A percentile compares a stretch with the other conserved stretches of the same genome.
Conservation (phyloP, 2,329 filamentous ascomycete genomes). For the Neofusicoccum sp. region DNA sequence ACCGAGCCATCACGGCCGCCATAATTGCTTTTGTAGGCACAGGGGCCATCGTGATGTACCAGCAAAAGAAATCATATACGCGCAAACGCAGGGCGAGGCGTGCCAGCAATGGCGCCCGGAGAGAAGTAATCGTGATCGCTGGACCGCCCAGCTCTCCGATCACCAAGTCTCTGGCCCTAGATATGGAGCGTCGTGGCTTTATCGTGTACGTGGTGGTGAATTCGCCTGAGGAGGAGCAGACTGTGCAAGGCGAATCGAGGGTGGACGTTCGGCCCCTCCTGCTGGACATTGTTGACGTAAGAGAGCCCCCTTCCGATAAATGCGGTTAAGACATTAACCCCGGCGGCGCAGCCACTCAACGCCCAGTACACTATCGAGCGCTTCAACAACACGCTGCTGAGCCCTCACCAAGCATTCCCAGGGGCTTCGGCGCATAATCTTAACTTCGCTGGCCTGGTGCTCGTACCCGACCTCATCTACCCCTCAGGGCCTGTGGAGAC, state of each 20-base stretch:
- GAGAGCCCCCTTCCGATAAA: slow-evolving; percentile 29
- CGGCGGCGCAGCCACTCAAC: slow-evolving; percentile 58
- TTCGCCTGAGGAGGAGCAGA: slow-evolving; percentile 78
- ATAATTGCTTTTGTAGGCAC: slow-evolving; percentile 70
- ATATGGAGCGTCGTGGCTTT: slow-evolving; percentile 87
- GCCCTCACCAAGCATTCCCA: slow-evolving; percentile 72
- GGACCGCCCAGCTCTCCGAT: slow-evolving; percentile 84
- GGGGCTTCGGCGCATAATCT: slow-evolving; percentile 74
- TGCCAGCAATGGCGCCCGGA: slow-evolving; percentile 77
- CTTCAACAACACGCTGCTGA: slow-evolving; percentile 69
- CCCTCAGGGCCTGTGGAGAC: slow-evolving; percentile 82
- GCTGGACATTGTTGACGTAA: slow-evolving; percentile 78
- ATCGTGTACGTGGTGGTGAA: slow-evolving; percentile 89
- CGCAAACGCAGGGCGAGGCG: slow-evolving; percentile 73
- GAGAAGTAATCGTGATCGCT: slow-evolving; percentile 84
- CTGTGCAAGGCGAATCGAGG: slow-evolving; percentile 73
- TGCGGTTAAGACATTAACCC: slow-evolving; percentile 21
- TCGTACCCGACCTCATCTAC: slow-evolving; percentile 78
- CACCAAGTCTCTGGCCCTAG: slow-evolving; percentile 76
- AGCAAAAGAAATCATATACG: slow-evolving; percentile 58
- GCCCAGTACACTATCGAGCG: slow-evolving; percentile 68
- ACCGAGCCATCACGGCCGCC: slow-evolving; percentile 72
- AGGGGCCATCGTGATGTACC: slow-evolving; percentile 56
- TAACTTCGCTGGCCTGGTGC: slow-evolving; percentile 72
- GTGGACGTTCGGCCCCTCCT: slow-evolving; percentile 78